Conservation (phyloP, 140 eudicot genomes). For the Senecio squalidus region DNA sequence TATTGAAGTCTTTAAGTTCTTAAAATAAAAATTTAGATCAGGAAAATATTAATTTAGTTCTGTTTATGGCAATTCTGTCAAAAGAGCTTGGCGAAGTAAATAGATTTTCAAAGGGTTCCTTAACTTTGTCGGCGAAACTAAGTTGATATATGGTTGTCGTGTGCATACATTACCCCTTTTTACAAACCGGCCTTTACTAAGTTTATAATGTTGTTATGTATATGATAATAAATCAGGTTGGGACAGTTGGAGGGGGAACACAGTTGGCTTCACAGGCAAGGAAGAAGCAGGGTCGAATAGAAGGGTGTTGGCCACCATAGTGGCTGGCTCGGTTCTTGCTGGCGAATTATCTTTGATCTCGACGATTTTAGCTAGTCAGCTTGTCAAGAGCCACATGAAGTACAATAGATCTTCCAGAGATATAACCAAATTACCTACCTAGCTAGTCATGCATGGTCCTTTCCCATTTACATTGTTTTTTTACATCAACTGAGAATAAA, state of each 20-base stretch:
- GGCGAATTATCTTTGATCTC: too few relatives aligned
- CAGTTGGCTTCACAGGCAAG: slow-evolving; percentile 58
- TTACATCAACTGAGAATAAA: slow-evolving; percentile 2
- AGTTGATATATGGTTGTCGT: too few relatives aligned
- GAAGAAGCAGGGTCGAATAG: slow-evolving; percentile 47
- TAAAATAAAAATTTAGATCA: too few relatives aligned
- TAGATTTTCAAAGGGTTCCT: too few relatives aligned
- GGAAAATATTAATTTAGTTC: too few relatives aligned
- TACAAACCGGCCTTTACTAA: not conserved
- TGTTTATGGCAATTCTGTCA: too few relatives aligned
- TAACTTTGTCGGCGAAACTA: too few relatives aligned
- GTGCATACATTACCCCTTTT: too few relatives aligned
- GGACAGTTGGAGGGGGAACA: slow-evolving; percentile 67
- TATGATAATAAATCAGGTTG: slow-evolving; percentile 38
- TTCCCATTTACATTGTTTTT: not conserved
- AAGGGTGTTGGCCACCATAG: slow-evolving; percentile 49
- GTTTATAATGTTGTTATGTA: too few relatives aligned
- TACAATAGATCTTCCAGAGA: slow-evolving; percentile 51
- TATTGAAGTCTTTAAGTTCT: too few relatives aligned
- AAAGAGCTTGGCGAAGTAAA: too few relatives aligned
- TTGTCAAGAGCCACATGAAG: too few relatives aligned
- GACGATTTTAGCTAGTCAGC: slow-evolving; percentile 55
- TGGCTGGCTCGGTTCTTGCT: slow-evolving; percentile 60
- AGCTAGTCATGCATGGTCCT: not conserved
- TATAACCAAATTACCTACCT: slow-evolving; percentile 27